Conservation (phyloP, 2,329 filamentous ascomycete genomes). For the Aureobasidium sp. region DNA sequence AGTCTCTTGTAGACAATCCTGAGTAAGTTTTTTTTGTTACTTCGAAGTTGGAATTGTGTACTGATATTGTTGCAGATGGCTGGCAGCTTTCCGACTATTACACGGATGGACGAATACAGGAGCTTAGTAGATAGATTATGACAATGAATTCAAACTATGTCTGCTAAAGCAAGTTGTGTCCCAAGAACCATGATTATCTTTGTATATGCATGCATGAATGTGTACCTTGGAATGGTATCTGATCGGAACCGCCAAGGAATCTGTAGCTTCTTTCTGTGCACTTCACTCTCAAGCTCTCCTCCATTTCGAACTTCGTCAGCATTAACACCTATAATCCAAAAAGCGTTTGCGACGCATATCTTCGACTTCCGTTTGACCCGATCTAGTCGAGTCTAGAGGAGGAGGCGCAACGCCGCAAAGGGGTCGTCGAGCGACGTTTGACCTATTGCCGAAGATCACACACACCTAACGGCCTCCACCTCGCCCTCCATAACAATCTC, state of each 20-base stretch:
- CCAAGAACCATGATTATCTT: background rate
- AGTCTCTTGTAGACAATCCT: constrained; percentile 32
- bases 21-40: constrained; percentile 23
- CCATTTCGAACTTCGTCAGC: background rate
- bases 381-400: background rate
- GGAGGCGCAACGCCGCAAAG: constrained; percentile 1
- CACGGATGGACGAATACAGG: constrained; percentile 20
- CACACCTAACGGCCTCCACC: constrained; percentile 1
- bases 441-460: constrained; percentile 13
- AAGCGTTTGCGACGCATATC: background rate
- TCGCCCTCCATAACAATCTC: constrained; percentile 1
- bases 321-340: background rate
- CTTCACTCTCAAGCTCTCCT: background rate
- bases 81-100: constrained; percentile 34
- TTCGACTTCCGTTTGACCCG: background rate
- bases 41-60: background rate
- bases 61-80: constrained; percentile 27
- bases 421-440: background rate
- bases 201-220: background rate
- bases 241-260: background rate
- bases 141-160: background rate
- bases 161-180: background rate
- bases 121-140: background rate
- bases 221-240: background rate
- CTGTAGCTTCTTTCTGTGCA: background rate